These are phyloP conservation scores for Colletotrichum falcatum DNA, from an alignment of 2,329 filamentous ascomycete genomes.

Conservation along the genomic window DNA sequence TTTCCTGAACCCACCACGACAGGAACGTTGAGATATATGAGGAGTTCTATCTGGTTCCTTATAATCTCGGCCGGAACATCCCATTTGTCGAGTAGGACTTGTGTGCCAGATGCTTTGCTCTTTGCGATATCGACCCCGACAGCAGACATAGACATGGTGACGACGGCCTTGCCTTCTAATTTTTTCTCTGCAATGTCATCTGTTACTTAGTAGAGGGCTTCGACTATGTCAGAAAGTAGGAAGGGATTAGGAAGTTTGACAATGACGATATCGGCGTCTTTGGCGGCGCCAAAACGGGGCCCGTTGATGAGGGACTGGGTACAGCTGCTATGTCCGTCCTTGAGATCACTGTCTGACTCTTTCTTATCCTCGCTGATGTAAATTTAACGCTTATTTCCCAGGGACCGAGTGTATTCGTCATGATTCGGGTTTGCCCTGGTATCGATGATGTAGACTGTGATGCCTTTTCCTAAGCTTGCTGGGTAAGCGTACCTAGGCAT, in stretches of 20 bases:
- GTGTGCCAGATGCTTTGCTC: background rate
- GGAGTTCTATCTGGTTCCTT: background rate
- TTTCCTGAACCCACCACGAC: background rate
- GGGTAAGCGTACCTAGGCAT: background rate
- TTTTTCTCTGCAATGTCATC: background rate
- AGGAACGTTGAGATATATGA: background rate
- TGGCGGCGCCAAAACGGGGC: background rate
- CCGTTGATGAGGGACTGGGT: background rate
- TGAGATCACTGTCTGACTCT: background rate
- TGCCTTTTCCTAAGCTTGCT: background rate
- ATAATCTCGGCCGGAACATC: fast-evolving
- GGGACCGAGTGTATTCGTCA: background rate
- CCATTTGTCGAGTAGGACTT: background rate
- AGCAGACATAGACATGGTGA: background rate
- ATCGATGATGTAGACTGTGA: background rate
- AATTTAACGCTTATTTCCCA: background rate
- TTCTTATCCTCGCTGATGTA: no score
- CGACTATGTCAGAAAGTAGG: fast-evolving
- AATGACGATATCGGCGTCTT: background rate
- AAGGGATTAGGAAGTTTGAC: background rate
- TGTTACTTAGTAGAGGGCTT: background rate
- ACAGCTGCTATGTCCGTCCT: background rate
- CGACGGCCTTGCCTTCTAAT: background rate
- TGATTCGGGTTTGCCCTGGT: background rate
- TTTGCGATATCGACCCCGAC: background rate